Conservation (phyloP, 2,329 filamentous ascomycete species). For the Beauveria scarabaeidicola region DNA sequence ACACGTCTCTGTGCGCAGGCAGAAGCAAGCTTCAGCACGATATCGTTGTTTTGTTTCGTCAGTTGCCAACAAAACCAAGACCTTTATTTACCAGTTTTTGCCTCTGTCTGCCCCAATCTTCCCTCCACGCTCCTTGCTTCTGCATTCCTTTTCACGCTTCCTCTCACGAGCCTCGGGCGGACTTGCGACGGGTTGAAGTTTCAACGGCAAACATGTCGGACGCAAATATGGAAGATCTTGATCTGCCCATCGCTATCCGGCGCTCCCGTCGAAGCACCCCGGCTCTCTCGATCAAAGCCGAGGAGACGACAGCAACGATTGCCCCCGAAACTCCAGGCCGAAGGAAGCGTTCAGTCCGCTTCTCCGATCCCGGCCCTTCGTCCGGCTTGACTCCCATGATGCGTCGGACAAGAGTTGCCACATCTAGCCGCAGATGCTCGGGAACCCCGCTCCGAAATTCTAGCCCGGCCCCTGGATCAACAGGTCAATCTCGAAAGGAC, state of each 20-base stretch:
- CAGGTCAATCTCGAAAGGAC: conserved; percentile 17
- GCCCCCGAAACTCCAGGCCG: conserved; percentile 21
- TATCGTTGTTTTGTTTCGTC: conserved; percentile 12
- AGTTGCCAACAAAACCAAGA: background rate
- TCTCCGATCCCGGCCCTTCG: conserved; percentile 48
- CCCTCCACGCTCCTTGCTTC: background rate
- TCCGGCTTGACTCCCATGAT: conserved; percentile 54
- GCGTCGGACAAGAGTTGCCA: conserved; percentile 38
- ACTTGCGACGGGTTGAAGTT: background rate
- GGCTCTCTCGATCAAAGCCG: conserved; percentile 22
- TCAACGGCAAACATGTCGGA: background rate
- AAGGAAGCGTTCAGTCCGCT: conserved; percentile 44
- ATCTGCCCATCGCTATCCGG: conserved; percentile 48
- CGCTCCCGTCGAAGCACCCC: conserved; percentile 40
- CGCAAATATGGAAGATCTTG: conserved; percentile 27
- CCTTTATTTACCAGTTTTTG: background rate
- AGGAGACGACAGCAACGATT: conserved; percentile 3
- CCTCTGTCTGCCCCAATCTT: background rate
- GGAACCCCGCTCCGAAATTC: conserved; percentile 30
- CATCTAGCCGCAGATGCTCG: conserved; percentile 33
- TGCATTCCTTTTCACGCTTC: background rate
- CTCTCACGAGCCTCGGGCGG: background rate
- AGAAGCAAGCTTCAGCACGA: conserved; percentile 10
- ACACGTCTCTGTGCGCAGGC: conserved; percentile 6
- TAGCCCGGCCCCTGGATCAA: conserved; percentile 11